Evolutionary conservation across 2,329 filamentous ascomycete genomes (phyloP), one percentile per base, ranked within the genome.

Genomic region (Exophiala lecanii-corni): DNA sequence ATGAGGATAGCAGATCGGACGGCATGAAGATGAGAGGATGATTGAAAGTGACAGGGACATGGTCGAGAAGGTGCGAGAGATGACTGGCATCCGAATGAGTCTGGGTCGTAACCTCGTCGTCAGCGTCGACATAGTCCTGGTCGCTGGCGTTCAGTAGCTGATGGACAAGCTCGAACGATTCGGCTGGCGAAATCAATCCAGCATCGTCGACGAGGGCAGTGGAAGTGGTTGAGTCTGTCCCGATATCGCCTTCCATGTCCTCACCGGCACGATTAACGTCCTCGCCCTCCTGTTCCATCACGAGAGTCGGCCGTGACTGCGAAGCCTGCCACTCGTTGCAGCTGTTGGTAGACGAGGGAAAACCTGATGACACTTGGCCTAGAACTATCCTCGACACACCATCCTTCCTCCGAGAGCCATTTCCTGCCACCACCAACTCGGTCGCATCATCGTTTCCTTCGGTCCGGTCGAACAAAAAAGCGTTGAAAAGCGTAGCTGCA

Each of bases 11-110:
- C 21, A 40, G 23, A 32, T 18, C 13, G 25, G 20, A 53, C 3
- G 53, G 52, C 4, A 56, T 57, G 3, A 43, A 18, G 5, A 44
- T 51, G 17, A 58, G 25, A 0, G 39, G 10, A 28, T 28, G 25
- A 28, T 28, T 28, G 25, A 28, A 28, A 28, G 25, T 9, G 25
- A 28, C 25, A 28, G 25, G 25, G 25, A 28, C 25, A 28, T 28
- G 25, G 25, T 28, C 25, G n/a, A 28, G 25, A 28, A 28, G 25
- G 25, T 28, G 25, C 25, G 25, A 28, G 25, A 28, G 25, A 28
- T 28, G 7, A 28, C 25, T 28, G 25, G 25, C 25, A 28, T 28
- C 25, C 25, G 25, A 28, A 28, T 28, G 25, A 28, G 25, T 28
- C 25, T 28, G 25, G 25, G 25, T 28, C n/a, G 25, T 28, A 28